Base-by-base conservation (phyloP, 192 early-diverging fungal species). In the Coemansia umbellata region DNA sequence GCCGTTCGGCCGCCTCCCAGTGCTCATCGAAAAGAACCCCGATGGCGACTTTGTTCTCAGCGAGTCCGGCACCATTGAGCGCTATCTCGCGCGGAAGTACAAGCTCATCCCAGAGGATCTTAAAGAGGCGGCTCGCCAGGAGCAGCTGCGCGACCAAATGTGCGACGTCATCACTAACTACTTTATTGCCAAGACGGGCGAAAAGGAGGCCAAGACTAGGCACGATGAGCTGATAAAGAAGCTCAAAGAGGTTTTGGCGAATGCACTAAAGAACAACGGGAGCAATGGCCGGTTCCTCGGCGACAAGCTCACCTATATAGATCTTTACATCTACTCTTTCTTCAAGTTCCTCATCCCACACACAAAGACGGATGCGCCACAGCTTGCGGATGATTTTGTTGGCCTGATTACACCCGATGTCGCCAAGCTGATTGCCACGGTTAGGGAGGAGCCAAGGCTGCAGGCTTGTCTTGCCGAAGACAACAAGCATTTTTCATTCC, bases 1-100 rank as follows among this genome's bases (percentile, higher is more conserved):
- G 39, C 77, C 79, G 7, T 78, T 74, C 14, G 79, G 78, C 1
- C 64, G 69, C 26, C 39, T 83, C 31, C 81, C 80, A 4, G 63
- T 78, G 8, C 65, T 83, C 11, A 43, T 66, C 10, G 74, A 81
- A 31, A 71, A 52, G 33, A 49, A 43, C 15, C 31, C 52, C 1
- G 59, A 71, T 13, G 53, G 64, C 9, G 47, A 54, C 19, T 47
- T 74, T 33, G 21, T 56, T 4, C 31, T 81, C 9, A 55, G 66
- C 37, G 76, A 84, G 35, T 58, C 69, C 0, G 51, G 45, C 13
- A 57, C 69, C 8, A 83, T 83, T 28, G 78, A 74, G 43, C 80
- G 82, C 35, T 81, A 81, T 31, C 64, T 83, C 3, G 55, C 71
- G 1, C 44, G 53, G 59, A 78, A 63, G 47, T 73, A 67, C 37